Percentiles rank a stretch among this genome's conserved stretches.
Evolutionary conservation across 2,329 filamentous ascomycete genomes (phyloP).

Genomic region (Colletotrichum limetticola): DNA sequence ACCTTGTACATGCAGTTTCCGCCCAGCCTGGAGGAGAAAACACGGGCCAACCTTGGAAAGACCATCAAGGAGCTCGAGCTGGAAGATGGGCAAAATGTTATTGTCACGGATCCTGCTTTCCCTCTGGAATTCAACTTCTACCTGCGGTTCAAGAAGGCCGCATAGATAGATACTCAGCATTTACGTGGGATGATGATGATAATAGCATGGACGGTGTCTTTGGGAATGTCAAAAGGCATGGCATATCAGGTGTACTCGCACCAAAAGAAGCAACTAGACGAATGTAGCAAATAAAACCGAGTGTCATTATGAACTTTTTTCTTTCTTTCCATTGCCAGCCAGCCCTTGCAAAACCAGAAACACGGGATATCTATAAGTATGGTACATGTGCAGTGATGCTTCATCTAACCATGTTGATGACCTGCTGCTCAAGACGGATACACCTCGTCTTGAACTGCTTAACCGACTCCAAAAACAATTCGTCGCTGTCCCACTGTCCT

Average conservation of each 20-base stretch:
- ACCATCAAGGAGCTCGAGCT: constrained; percentile 80
- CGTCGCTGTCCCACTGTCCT: constrained; percentile 93
- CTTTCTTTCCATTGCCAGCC: constrained; percentile 28
- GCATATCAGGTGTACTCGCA: background rate
- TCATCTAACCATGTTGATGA: constrained; percentile 71
- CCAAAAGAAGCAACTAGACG: background rate
- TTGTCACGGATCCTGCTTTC: constrained; percentile 93
- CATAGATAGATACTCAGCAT: background rate
- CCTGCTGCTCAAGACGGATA: constrained; percentile 75
- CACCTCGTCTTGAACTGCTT: constrained; percentile 89
- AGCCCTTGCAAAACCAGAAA: constrained; percentile 29
- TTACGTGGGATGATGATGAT: constrained; percentile 22
- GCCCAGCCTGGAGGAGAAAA: constrained; percentile 83
- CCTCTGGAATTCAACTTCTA: constrained; percentile 73
- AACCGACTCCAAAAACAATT: constrained; percentile 90
- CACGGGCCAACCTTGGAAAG: constrained; percentile 82
- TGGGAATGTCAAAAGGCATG: background rate
- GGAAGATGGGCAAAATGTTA: constrained; percentile 85
- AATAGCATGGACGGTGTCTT: constrained; percentile 18
- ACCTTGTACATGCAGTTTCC: constrained; percentile 92
- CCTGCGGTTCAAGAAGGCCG: constrained; percentile 56
- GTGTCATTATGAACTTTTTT: constrained; percentile 32
- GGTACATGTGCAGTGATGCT: constrained; percentile 33
- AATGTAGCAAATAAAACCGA: background rate
- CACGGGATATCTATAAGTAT: constrained; percentile 35